A percentile compares a stretch with the other conserved stretches of the same genome.
Conservation (phyloP, 345 rosid species). For the Citrus australasica region DNA sequence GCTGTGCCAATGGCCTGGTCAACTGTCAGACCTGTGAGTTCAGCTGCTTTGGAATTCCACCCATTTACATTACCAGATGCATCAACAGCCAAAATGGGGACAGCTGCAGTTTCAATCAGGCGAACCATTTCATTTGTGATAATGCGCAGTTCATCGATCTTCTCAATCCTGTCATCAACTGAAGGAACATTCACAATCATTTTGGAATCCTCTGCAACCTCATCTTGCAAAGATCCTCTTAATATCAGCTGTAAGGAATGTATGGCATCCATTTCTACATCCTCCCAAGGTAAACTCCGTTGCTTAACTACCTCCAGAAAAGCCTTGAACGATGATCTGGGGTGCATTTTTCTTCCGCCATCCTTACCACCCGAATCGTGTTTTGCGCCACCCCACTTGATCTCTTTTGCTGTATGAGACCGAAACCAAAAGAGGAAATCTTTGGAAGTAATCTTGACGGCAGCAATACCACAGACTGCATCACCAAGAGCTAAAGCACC, state of each 20-base stretch:
- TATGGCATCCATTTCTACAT: conserved; percentile 84
- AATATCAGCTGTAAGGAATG: conserved; percentile 85
- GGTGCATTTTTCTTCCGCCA: conserved; percentile 75
- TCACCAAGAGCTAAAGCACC: conserved; percentile 65
- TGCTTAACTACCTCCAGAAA: conserved; percentile 75
- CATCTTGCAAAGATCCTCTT: conserved; percentile 61
- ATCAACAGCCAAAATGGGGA: conserved; percentile 79
- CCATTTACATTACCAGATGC: conserved; percentile 64
- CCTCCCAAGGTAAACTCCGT: conserved; percentile 74
- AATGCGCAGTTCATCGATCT: conserved; percentile 51
- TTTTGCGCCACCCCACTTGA: conserved; percentile 92
- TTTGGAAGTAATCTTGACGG: conserved; percentile 48
- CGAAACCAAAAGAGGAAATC: conserved; percentile 90
- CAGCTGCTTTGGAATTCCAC: conserved; percentile 78
- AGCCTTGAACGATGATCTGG: conserved; percentile 85
- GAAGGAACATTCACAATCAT: conserved; percentile 40
- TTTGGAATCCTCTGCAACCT: conserved; percentile 43
- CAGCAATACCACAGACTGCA: conserved; percentile 76
- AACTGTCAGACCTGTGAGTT: conserved; percentile 64
- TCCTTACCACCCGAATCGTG: conserved; percentile 64
- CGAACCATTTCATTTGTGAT: conserved; percentile 82
- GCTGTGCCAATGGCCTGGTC: conserved; percentile 72
- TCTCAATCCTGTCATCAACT: conserved; percentile 47
- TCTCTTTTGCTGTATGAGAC: conserved; percentile 70
- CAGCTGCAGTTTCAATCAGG: conserved; percentile 82